Conservation (phyloP, 306 rosid species). For the Mimosa bimucronata region DNA sequence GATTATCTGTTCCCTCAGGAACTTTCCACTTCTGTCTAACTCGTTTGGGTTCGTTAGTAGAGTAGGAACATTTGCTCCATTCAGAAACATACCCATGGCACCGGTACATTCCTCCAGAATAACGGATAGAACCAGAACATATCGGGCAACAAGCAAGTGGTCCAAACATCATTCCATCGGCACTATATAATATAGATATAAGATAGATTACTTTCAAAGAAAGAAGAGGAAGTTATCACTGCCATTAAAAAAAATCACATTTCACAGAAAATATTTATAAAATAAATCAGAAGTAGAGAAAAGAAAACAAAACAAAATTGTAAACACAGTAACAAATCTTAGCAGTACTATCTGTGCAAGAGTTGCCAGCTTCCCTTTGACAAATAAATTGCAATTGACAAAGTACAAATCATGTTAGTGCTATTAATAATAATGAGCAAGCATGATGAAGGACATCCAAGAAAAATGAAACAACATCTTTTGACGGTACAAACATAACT, state of each 20-base stretch:
- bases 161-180: slow-evolving; percentile 99
- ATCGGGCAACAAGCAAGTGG: slow-evolving; percentile 75
- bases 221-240: background rate
- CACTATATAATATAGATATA: slow-evolving; percentile 52
- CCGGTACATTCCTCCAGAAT: slow-evolving; percentile 83
- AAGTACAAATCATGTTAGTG: slow-evolving; percentile 16
- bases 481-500: slow-evolving; percentile 29
- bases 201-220: background rate
- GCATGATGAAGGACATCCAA: slow-evolving; percentile 22
- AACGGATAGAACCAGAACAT: slow-evolving; percentile 74
- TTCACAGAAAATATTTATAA: slow-evolving; percentile 24
- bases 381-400: slow-evolving; percentile 26
- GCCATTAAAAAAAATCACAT: slow-evolving; percentile 22
- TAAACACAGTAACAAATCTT: slow-evolving; percentile 22
- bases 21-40: slow-evolving; percentile 84
- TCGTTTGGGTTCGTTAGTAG: slow-evolving; percentile 69
- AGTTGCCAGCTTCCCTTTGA: slow-evolving; percentile 31
- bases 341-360: slow-evolving; percentile 16
- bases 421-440: slow-evolving; percentile 26
- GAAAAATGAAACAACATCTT: slow-evolving; percentile 21
- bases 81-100: slow-evolving; percentile 77
- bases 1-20: slow-evolving; percentile 73
- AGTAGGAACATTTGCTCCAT: slow-evolving; percentile 94
- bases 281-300: slow-evolving; percentile 17
- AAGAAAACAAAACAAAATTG: slow-evolving; percentile 12